Evolutionary conservation across 768 basidiomycete genomes (phyloP), one percentile per base, ranked within the genome.

Genomic region (Boletus rubropictus): DNA sequence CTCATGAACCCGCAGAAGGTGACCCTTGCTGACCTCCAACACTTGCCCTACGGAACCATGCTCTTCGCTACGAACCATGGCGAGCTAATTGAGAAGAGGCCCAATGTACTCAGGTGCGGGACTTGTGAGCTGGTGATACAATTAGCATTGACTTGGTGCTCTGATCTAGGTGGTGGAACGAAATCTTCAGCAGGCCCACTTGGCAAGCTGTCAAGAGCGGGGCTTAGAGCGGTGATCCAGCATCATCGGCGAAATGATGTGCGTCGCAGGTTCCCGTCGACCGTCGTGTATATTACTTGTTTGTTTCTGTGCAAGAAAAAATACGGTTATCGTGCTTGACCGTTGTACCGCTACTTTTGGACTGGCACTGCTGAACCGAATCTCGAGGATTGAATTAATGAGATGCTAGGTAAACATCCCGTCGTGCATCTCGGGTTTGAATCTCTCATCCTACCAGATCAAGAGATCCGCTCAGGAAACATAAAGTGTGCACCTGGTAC

Each of bases 21-120:
- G 43, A 80, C 78, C 7, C 65, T 82, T 1, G 79, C 76, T 4
- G 82, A 84, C 56, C 67, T 84, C 10, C 75, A 73, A 61, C 80
- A 82, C 58, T 58, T 83, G 27, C 73, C 80, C 0, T 74, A 72
- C 40, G 76, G 72, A 17, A 43, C 38, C n/a, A 20, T 58, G 38
- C 52, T 73, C 24, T 46, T 35, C 17, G 12, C 7, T 1, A 48
- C 52, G 1, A 70, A 69, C 1, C 48, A 53, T 34, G 53, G 65
- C 9, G 48, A 69, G 9, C 49, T 78, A 17, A 51, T 64, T 25
- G 17, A 35, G 12, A 59, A 46, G 32, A 65, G 68, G 53, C 74
- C 75, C 7, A 74, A 77, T 49, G 69, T 79, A 3, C 49, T 66
- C 0, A 72, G 74, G 75, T 77, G 27, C 14, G 67, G 4, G 9